phyloP scores from a whole-genome alignment of 108 stramenopile species.

The Conticribra guillardii region DNA sequence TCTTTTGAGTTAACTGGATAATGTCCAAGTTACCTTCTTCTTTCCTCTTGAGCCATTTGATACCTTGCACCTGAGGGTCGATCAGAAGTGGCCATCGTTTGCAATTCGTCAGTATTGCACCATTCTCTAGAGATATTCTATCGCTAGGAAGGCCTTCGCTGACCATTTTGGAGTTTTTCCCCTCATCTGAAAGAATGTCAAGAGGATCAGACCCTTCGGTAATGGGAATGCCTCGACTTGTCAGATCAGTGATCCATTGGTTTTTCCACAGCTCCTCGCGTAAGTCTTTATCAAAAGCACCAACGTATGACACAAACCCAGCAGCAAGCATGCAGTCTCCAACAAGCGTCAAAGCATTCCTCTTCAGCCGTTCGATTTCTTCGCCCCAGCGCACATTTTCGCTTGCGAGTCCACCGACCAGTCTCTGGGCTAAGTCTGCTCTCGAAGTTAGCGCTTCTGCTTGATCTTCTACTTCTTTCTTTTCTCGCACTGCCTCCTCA shows the following conservation, averaged over 20 bases:
- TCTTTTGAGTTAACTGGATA: slow-evolving; percentile 83
- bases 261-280: slow-evolving; percentile 75
- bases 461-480: slow-evolving; percentile 83
- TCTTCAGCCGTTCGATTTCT: slow-evolving; percentile 79
- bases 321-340: slow-evolving; percentile 92
- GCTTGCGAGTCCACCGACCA: slow-evolving; percentile 85
- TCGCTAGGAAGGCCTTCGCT: slow-evolving; percentile 91
- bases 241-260: slow-evolving; percentile 79
- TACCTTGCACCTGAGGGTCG: slow-evolving; percentile 85
- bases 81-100: slow-evolving; percentile 90
- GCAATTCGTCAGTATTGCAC: slow-evolving; percentile 86
- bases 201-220: slow-evolving; percentile 84
- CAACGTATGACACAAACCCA: slow-evolving; percentile 92
- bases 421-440: slow-evolving; percentile 79
- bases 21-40: slow-evolving; percentile 66
- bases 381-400: slow-evolving; percentile 91
- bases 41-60: slow-evolving; percentile 89
- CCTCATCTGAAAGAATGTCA: slow-evolving; percentile 79
- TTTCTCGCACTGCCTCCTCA: slow-evolving; percentile 74
- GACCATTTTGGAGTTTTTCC: slow-evolving; percentile 81
- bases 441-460: slow-evolving; percentile 71
- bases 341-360: slow-evolving; percentile 66
- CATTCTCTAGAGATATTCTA: slow-evolving; percentile 89
- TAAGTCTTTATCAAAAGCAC: slow-evolving; percentile 87
- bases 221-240: slow-evolving; percentile 70